phyloP scores from a whole-genome alignment of 2,329 filamentous ascomycete genomes.

The Botryosphaeria dothidea region DNA sequence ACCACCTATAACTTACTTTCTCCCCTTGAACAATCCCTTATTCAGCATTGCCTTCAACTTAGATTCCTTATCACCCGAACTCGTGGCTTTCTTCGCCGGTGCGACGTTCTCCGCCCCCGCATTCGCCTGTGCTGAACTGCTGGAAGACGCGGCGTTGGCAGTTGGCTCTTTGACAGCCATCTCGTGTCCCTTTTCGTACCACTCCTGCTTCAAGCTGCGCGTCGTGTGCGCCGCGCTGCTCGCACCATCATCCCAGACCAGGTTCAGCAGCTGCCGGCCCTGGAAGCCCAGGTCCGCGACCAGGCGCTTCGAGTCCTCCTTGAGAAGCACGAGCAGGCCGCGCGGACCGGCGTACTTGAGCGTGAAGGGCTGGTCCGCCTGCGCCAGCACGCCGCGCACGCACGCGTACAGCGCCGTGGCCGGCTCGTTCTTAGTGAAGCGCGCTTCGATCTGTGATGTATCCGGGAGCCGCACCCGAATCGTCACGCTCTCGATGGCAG shows the following conservation, averaged over 20 bases:
- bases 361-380: constrained; percentile 66
- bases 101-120: constrained; percentile 3
- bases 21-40: constrained; percentile 36
- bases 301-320: constrained; percentile 56
- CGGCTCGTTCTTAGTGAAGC: constrained; percentile 68
- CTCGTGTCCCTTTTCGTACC: constrained; percentile 63
- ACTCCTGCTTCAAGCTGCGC: constrained; percentile 61
- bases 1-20: neutral
- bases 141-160: constrained; percentile 23
- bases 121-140: constrained; percentile 12
- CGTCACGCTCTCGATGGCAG: constrained; percentile 64
- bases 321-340: constrained; percentile 38
- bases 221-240: constrained; percentile 54
- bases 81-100: constrained; percentile 29
- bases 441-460: constrained; percentile 73
- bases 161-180: constrained; percentile 62
- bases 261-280: constrained; percentile 71
- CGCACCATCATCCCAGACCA: constrained; percentile 70
- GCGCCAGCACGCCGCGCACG: constrained; percentile 70
- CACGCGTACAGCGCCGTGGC: constrained; percentile 72
- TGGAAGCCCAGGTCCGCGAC: constrained; percentile 72
- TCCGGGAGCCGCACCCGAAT: constrained; percentile 88
- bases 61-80: constrained; percentile 39
- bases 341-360: constrained; percentile 65
- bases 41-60: constrained; percentile 41